Evolutionary conservation across 495 filamentous ascomycete genomes (phyloP).

Genomic region (Coniosporium apollinis): DNA sequence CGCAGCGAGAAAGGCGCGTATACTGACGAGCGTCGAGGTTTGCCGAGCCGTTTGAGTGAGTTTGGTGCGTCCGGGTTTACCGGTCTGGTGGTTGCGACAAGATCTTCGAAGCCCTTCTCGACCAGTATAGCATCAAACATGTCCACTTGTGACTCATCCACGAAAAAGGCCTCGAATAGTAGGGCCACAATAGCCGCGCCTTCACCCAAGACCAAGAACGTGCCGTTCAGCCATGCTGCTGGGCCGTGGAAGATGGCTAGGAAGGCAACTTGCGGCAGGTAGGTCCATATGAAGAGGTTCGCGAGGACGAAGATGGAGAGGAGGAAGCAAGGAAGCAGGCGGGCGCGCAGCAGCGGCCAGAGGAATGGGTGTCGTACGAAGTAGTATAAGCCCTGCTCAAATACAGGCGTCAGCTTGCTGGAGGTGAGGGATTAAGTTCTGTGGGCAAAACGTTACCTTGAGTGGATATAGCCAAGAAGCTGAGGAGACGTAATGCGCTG

Average conservation of each 20-base stretch:
- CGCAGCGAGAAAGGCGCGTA: slow-evolving; percentile 43
- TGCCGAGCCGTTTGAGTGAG: slow-evolving; percentile 39
- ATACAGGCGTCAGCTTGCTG: too few relatives aligned
- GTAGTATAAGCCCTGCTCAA: slow-evolving; percentile 39
- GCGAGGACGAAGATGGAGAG: slow-evolving; percentile 43
- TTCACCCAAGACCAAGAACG: slow-evolving; percentile 49
- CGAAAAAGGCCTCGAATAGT: slow-evolving; percentile 52
- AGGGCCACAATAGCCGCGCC: slow-evolving; percentile 41
- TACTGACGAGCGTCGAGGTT: slow-evolving; percentile 36
- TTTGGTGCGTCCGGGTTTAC: slow-evolving; percentile 31
- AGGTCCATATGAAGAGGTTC: slow-evolving; percentile 44
- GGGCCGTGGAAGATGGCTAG: slow-evolving; percentile 38
- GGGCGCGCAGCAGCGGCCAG: slow-evolving; percentile 43
- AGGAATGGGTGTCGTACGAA: slow-evolving; percentile 43
- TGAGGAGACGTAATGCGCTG: neutral
- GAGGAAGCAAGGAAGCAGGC: slow-evolving; percentile 40
- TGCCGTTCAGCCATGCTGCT: slow-evolving; percentile 45
- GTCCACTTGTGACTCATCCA: slow-evolving; percentile 51
- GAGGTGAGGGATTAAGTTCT: too few relatives aligned
- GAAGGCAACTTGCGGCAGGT: slow-evolving; percentile 44
- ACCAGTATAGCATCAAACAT: slow-evolving; percentile 49
- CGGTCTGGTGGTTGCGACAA: slow-evolving; percentile 37
- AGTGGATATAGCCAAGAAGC: slow-evolving; percentile 41
- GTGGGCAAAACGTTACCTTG: too few relatives aligned
- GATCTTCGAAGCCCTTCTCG: slow-evolving; percentile 38